Evolutionary conservation across 2,329 filamentous ascomycete genomes (phyloP), one percentile per base, ranked within the genome.

Genomic region (Xylariomycetidae sp.): DNA sequence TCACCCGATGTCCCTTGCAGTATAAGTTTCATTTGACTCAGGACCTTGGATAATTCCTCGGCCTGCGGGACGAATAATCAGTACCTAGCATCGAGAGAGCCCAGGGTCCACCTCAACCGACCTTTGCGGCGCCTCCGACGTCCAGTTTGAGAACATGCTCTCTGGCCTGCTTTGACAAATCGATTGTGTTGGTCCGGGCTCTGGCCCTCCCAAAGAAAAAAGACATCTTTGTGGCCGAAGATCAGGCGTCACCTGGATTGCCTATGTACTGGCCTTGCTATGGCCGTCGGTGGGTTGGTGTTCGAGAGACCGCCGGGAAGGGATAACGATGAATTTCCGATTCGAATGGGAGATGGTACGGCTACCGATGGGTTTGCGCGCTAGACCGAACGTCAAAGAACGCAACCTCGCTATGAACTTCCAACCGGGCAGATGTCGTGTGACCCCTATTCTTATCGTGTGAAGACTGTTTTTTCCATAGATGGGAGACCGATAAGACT

Each of bases 1-100:
- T 38, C 72, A 94, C 88, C 88, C 63, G 87, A 86, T 40, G 88
- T 95, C 46, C 90, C 92, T 69, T 97, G 90, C 11, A 98, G 77
- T 39, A 92, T 80, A 44, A 88, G 68, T 62, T 97, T 97, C 82
- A 97, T 94, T 60, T 94, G 86, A 33, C 75, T 74, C 44, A 98
- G 74, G 48, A 89, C 82, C 56, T 88, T 87, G 30, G 87, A 83
- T 43, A 94, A 72, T 55, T 96, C 89, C 56, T 97, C 90, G 42
- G 82, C 75, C 88, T 95, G 50, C 31, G 23, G 33, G 23, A 44
- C 38, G 32, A 48, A 49, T 16, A 41, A 44, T 58, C 49, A 58
- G 40, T 32, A 42, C 27, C 33, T 16, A 33, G 17, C 3, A 31
- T 30, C 33, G 41, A 27, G 32, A 19, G 14, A 28, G n/a, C 18